Base-by-base conservation (phyloP, 2,329 filamentous ascomycete species). In the Exophiala calicioides region DNA sequence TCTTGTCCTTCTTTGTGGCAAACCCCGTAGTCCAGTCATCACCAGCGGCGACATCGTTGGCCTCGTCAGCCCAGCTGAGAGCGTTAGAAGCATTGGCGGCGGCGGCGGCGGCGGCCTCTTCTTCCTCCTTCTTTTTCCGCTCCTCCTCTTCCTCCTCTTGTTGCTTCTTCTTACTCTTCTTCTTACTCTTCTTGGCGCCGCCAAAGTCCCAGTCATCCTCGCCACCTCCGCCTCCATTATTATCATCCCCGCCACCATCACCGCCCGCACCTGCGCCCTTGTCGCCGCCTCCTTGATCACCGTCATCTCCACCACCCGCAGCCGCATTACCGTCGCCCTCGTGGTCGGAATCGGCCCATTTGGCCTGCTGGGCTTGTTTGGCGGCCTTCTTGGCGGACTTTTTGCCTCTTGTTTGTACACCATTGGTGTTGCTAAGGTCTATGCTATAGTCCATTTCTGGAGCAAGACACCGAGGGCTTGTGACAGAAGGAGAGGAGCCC, bases 1-100 rank as follows among this genome's bases (percentile, higher is more conserved):
- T 72, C 50, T 81, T 81, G 21, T 68, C 66, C 32, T 68, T 68
- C 4, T 65, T 62, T 5, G 71, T 59, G 7, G 68, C 63, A 58
- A 78, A 78, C 12, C 67, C 68, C 23, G 65, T 51, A 3, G 57
- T 73, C 74, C 76, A 83, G 2, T 71, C 69, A 57, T 78, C 79
- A 19, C 77, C 76, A 4, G 65, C 65, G 45, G 71, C 69, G 10
- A 65, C 65, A 21, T 65, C 68, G 41, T 59, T 64, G 3, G 56
- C 55, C 26, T 71, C 67, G 44, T 74, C 70, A 39, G 70, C 70
- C 72, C 72, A 75, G 58, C 65, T 71, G 33, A 75, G 64, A 47
- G 58, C 51, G 58, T 64, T 50, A 9, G 46, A 47, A 31, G 61
- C 60, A 35, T 62, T 62, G 32, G 64, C 62, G n/a, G n/a, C n/a